Conservation (phyloP, 2,329 filamentous ascomycete species). For the Fusarium sp. region DNA sequence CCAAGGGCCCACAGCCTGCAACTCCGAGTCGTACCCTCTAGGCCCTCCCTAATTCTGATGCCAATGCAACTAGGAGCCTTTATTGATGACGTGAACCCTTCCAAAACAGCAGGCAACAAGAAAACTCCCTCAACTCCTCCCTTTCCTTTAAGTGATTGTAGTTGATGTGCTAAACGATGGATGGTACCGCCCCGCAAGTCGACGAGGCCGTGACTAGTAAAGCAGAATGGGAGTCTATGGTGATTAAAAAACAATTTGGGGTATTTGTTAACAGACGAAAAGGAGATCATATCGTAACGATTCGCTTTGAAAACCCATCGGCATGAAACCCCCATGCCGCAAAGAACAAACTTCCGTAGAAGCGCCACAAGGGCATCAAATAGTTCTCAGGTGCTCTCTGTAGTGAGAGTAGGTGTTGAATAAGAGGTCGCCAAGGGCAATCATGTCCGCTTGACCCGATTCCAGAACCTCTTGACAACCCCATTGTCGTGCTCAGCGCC, state of each 20-base stretch:
- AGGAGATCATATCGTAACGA: slow-evolving; percentile 15
- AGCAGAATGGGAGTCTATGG: slow-evolving; percentile 21
- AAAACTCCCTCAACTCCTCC: slow-evolving; percentile 41
- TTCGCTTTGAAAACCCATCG: neutral
- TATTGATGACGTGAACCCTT: neutral
- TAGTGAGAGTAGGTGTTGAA: neutral
- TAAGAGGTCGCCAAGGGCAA: neutral
- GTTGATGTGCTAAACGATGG: slow-evolving; percentile 19
- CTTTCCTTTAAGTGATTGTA: slow-evolving; percentile 18
- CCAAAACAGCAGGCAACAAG: slow-evolving; percentile 5
- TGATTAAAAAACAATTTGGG: slow-evolving; percentile 39
- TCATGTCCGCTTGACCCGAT: slow-evolving; percentile 64
- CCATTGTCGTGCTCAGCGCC: slow-evolving; percentile 56
- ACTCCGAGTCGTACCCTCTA: slow-evolving; percentile 19
- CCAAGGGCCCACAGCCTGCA: slow-evolving; percentile 6
- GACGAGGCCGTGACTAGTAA: slow-evolving; percentile 7
- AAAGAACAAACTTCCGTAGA: neutral
- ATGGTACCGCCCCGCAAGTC: slow-evolving; percentile 14
- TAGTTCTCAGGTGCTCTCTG: neutral
- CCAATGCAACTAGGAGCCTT: slow-evolving; percentile 5
- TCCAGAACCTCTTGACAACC: slow-evolving; percentile 74
- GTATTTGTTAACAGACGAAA: slow-evolving; percentile 39
- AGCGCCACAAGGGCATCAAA: neutral
- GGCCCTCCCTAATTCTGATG: neutral
- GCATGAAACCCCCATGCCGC: neutral